Evolutionary conservation across 345 rosid species (phyloP).

Genomic region (Pistacia vera): DNA sequence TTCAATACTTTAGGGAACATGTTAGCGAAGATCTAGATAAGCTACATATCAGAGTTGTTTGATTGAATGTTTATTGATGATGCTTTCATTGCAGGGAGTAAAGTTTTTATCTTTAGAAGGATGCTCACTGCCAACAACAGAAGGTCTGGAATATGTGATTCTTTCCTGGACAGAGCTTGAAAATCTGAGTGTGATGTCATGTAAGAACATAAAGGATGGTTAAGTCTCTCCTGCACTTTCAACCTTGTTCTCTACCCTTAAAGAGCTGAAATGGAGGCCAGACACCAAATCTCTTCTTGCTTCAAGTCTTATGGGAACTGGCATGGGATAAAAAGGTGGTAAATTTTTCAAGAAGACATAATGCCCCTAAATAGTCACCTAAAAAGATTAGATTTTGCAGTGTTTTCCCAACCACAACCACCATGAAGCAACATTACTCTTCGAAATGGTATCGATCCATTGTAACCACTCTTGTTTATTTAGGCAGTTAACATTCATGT

Average conservation of each 20-base stretch:
- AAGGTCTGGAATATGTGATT: slow-evolving; percentile 72
- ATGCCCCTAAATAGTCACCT: slow-evolving; percentile 19
- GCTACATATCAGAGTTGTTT: no score
- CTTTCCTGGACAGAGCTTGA: slow-evolving; percentile 76
- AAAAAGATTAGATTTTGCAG: slow-evolving; percentile 14
- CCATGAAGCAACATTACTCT: neutral
- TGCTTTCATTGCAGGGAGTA: no score
- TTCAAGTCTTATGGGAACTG: slow-evolving; percentile 62
- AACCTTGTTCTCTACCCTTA: slow-evolving; percentile 64
- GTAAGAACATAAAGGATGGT: slow-evolving; percentile 73
- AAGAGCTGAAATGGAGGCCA: slow-evolving; percentile 93
- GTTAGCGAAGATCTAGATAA: no score
- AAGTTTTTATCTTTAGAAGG: no score
- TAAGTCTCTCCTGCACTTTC: slow-evolving; percentile 75
- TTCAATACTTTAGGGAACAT: neutral
- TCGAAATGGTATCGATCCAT: neutral
- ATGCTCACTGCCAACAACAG: neutral
- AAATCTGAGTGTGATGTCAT: slow-evolving; percentile 61
- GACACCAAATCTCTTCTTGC: slow-evolving; percentile 71
- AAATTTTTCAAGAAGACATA: slow-evolving; percentile 68
- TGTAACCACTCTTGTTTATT: neutral
- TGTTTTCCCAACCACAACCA: neutral
- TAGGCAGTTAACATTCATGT: neutral
- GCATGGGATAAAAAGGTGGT: slow-evolving; percentile 73
- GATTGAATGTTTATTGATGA: no score